Evolutionary conservation across 2,329 filamentous ascomycete species (phyloP).

Genomic region (Apiospora pterosperma): DNA sequence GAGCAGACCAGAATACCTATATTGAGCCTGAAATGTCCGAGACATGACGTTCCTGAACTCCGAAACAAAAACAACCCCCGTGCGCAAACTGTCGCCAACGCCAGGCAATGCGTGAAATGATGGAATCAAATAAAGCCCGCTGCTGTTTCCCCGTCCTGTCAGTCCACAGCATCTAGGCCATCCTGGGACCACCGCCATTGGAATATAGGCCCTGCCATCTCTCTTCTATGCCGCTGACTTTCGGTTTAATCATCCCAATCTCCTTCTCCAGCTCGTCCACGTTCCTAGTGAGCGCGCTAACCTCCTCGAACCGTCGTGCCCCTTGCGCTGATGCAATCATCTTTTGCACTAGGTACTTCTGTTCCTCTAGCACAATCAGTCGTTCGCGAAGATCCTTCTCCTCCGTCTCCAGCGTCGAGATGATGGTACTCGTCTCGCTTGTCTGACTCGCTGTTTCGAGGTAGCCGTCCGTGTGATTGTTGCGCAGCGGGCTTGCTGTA

Average conservation of each 20-base stretch:
- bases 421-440: conserved; percentile 50
- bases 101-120: conserved; percentile 21
- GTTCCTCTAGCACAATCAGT: conserved; percentile 83
- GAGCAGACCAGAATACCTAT: neutral
- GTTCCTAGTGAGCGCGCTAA: conserved; percentile 74
- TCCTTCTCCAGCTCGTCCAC: conserved; percentile 78
- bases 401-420: conserved; percentile 68
- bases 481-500: conserved; percentile 38
- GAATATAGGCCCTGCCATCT: conserved; percentile 52
- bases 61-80: neutral
- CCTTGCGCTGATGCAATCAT: conserved; percentile 79
- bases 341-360: conserved; percentile 81
- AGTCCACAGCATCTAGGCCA: conserved; percentile 1
- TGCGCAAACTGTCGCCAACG: conserved; percentile 13
- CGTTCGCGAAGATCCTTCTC: conserved; percentile 79
- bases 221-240: conserved; percentile 63
- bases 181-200: conserved; percentile 16
- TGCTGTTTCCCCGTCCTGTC: neutral
- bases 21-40: neutral
- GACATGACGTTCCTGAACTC: neutral
- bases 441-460: conserved; percentile 48
- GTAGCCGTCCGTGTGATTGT: conserved; percentile 36
- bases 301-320: conserved; percentile 80
- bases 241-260: conserved; percentile 64
- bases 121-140: conserved; percentile 3